Evolutionary conservation across 495 filamentous ascomycete species (phyloP).

Genomic region (Penicillium antarcticum): DNA sequence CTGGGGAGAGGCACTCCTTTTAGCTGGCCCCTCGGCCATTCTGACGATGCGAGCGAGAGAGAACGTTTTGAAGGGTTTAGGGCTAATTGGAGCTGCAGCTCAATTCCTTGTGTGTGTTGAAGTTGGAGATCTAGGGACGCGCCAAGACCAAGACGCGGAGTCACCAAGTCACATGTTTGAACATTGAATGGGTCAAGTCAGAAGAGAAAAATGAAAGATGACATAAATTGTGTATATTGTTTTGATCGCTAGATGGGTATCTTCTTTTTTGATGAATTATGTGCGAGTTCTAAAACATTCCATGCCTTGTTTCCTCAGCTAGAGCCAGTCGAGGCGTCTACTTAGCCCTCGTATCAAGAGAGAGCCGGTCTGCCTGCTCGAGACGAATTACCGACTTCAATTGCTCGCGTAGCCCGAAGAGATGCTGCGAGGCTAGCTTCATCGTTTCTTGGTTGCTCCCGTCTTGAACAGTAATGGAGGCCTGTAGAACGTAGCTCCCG

Average conservation of each 20-base stretch:
- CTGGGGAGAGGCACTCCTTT: constrained; percentile 33
- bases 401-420: constrained; percentile 57
- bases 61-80: constrained; percentile 9
- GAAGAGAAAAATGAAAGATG: neutral
- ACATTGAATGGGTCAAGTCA: neutral
- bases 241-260: constrained; percentile 6
- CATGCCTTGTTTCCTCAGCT: no score
- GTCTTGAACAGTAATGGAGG: constrained; percentile 46
- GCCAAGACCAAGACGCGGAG: constrained; percentile 23
- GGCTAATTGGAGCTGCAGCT: neutral
- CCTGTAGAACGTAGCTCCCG: constrained; percentile 50
- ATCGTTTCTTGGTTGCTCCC: constrained; percentile 52
- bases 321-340: constrained; percentile 10
- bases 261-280: constrained; percentile 23
- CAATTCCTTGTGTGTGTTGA: neutral
- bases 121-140: constrained; percentile 15
- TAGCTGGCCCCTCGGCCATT: constrained; percentile 33
- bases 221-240: neutral
- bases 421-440: constrained; percentile 53
- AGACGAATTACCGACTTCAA: constrained; percentile 65
- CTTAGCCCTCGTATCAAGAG: constrained; percentile 63
- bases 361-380: constrained; percentile 59
- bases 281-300: neutral
- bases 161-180: constrained; percentile 47
- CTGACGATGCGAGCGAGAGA: constrained; percentile 17